Base-by-base conservation (phyloP, 345 rosid genomes). In the Cochlearia excelsa region DNA sequence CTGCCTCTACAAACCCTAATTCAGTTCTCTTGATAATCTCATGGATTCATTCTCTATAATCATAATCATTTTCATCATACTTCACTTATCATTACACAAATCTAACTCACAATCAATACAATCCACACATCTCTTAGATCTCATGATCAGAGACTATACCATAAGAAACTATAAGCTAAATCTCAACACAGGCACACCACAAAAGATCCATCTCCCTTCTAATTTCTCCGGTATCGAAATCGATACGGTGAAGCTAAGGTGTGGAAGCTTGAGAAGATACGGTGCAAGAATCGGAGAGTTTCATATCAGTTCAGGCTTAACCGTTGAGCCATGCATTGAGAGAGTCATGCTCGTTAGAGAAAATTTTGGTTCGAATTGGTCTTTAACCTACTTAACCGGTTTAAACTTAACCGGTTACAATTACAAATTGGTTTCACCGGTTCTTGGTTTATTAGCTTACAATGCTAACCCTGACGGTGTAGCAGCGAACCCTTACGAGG, bases 131-230 rank as follows among this genome's bases (percentile, higher is more conserved):
- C 75, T 75, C 41, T 82, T 85, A 0, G 99, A 93, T 77, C 86
- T 86, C 53, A 70, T 86, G 60, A 82, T 85, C 45, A 79, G 83
- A 68, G 91, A 93, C 63, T 84, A 86, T 80, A 80, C 86, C 8
- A 74, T 86, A 65, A 71, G 75, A 64, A 84, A 82, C 77, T 82
- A 69, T 54, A 8, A 16, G 23, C 23, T 16, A 16, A 16, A 16
- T 16, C 23, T 16, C 23, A 16, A 16, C 23, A 16, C 23, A 16
- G 23, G 23, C 0, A 16, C 23, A 16, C 23, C 23, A 16, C 88
- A 83, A 39, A 44, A 78, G 9, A 79, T 86, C 10, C 28, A 72
- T 8, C 76, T 88, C 46, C 97, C 99, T 1, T 78, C 81, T 26
- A 89, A 82, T 43, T 79, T 93, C 70, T 86, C 99, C 0, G 90